Evolutionary conservation across 148 eudicot genomes (phyloP).

Genomic region (Rhododendron griersonianum): DNA sequence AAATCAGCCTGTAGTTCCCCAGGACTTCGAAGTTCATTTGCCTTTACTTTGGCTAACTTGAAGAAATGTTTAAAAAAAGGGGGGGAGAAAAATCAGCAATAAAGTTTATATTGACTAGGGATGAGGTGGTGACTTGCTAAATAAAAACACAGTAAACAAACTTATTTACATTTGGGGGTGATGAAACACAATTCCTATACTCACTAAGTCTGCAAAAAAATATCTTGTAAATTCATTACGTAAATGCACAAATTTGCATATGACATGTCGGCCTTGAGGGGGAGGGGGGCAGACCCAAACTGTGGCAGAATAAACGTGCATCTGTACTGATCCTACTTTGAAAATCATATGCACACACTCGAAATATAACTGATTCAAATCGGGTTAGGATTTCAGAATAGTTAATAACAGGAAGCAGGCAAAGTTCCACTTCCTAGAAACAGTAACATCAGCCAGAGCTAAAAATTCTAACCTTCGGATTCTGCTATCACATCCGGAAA

Average conservation of each 20-base stretch:
- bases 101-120: not conserved
- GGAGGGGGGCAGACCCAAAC: not conserved
- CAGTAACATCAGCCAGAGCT: not conserved
- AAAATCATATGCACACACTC: not conserved
- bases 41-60: not conserved
- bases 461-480: slow-evolving; percentile 31
- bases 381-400: not conserved
- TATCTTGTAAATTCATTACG: not conserved
- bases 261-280: not conserved
- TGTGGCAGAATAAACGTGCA: not conserved
- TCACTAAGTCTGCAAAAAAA: not conserved
- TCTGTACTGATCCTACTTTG: not conserved
- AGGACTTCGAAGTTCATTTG: not conserved
- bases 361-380: not conserved
- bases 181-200: not conserved
- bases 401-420: not conserved
- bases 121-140: not conserved
- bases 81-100: not conserved
- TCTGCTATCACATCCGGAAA: slow-evolving; percentile 44
- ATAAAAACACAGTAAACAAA: not conserved
- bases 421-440: slow-evolving; percentile 13
- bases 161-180: not conserved
- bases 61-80: not conserved
- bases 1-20: not conserved
- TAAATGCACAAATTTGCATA: not conserved